A percentile compares a stretch with the other conserved stretches of the same genome.
Conservation (phyloP, 2,329 filamentous ascomycete species). For the Cladosporium sp. region DNA sequence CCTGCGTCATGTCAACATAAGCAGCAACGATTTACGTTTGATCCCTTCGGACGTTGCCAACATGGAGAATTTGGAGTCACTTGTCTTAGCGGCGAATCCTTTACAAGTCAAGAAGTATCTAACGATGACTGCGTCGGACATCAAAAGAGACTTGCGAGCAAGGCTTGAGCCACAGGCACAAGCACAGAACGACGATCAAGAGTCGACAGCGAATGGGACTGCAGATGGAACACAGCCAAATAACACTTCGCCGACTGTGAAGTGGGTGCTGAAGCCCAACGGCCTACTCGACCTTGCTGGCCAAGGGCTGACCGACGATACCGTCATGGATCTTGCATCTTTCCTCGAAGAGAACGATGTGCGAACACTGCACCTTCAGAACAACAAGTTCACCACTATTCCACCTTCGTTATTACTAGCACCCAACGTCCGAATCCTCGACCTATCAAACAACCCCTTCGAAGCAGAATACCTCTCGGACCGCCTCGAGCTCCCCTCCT, state of each 20-base stretch:
- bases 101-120: conserved; percentile 75
- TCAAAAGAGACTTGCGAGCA: conserved; percentile 68
- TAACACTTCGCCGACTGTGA: conserved; percentile 19
- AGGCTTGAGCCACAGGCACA: conserved; percentile 57
- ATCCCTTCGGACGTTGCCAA: conserved; percentile 65
- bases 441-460: conserved; percentile 39
- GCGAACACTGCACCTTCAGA: conserved; percentile 62
- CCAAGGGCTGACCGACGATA: conserved; percentile 35
- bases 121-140: conserved; percentile 70
- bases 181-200: conserved; percentile 33
- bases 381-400: conserved; percentile 68
- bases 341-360: conserved; percentile 46
- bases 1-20: conserved; percentile 74
- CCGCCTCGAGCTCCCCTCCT: conserved; percentile 54
- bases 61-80: conserved; percentile 71
- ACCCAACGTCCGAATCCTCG: conserved; percentile 54
- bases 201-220: conserved; percentile 37
- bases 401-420: conserved; percentile 67
- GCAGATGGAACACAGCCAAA: conserved; percentile 15
- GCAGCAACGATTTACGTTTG: conserved; percentile 73
- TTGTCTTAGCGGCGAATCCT: conserved; percentile 84
- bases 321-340: conserved; percentile 36
- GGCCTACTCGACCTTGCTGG: conserved; percentile 40
- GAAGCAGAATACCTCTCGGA: conserved; percentile 63
- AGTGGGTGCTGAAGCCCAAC: conserved; percentile 27